These are phyloP conservation scores for Canariomyces notabilis DNA, from an alignment of 2,329 filamentous ascomycete species.

Conservation along the genomic window DNA sequence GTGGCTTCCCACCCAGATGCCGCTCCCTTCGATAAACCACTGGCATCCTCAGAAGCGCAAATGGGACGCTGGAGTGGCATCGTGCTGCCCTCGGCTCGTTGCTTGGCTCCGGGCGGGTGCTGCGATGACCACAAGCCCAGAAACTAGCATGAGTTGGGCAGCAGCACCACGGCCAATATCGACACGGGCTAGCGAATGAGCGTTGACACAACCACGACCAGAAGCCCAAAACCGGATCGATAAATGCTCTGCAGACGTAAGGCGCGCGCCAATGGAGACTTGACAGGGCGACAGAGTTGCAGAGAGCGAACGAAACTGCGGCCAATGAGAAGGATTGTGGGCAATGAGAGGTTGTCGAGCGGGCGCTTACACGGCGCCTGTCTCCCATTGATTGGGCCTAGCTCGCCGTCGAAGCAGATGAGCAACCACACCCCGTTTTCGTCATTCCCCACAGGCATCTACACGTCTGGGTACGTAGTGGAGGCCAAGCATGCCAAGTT, in stretches of 20 bases:
- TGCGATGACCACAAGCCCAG: constrained; percentile 12
- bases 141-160: constrained; percentile 19
- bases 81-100: constrained; percentile 1
- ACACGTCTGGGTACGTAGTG: no score
- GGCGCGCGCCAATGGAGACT: constrained; percentile 27
- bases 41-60: constrained; percentile 14
- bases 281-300: constrained; percentile 13
- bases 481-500: neutral
- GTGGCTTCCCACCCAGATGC: constrained; percentile 11
- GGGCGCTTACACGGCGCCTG: constrained; percentile 25
- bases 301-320: constrained; percentile 7
- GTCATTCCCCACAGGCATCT: constrained; percentile 1
- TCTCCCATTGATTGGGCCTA: constrained; percentile 19
- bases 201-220: constrained; percentile 6
- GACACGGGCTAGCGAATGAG: constrained; percentile 21
- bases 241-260: constrained; percentile 21
- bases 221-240: constrained; percentile 16
- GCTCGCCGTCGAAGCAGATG: constrained; percentile 7
- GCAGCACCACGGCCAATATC: constrained; percentile 13
- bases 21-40: constrained; percentile 8
- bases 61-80: constrained; percentile 12
- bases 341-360: constrained; percentile 14
- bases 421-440: constrained; percentile 10
- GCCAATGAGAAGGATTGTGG: constrained; percentile 21
- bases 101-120: constrained; percentile 12